phyloP scores from a whole-genome alignment of 306 rosid genomes.

The Cyclanthera cordifolia region DNA sequence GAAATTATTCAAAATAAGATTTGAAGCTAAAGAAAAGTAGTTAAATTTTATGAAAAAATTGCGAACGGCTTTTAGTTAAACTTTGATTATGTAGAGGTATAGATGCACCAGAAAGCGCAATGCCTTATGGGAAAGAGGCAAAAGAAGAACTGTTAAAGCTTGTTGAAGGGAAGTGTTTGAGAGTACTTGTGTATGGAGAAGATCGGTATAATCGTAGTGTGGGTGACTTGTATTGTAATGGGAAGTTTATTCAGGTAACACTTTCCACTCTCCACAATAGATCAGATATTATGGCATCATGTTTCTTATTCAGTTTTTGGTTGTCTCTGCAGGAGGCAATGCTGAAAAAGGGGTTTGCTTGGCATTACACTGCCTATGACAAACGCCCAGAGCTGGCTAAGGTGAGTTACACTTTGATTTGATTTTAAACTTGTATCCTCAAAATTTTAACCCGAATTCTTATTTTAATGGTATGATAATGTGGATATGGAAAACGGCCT shows the following conservation, averaged over 20 bases:
- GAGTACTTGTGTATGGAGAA: constrained; percentile 57
- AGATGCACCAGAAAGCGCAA: constrained; percentile 73
- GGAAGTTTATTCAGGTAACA: constrained; percentile 62
- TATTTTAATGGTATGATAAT: no score
- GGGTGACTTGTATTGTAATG: constrained; percentile 63
- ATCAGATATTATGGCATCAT: background rate
- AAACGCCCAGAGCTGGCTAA: constrained; percentile 48
- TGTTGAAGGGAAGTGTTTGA: constrained; percentile 56
- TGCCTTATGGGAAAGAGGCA: constrained; percentile 85
- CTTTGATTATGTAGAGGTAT: constrained; percentile 45
- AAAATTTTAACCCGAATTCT: no score
- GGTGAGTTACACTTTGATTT: constrained; percentile 26
- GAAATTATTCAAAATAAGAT: background rate
- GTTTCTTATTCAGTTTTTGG: background rate
- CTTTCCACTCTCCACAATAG: background rate
- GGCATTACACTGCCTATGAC: constrained; percentile 86
- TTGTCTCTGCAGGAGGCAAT: constrained; percentile 44
- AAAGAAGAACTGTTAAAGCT: constrained; percentile 48
- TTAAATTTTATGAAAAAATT: background rate
- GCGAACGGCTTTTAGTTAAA: background rate
- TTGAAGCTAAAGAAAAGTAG: background rate
- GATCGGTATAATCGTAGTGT: constrained; percentile 79
- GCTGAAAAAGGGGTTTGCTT: constrained; percentile 82
- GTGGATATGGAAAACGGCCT: no score
- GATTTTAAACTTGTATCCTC: background rate